phyloP scores from a whole-genome alignment of 192 early-diverging fungal genomes.

The Backusella sp. region DNA sequence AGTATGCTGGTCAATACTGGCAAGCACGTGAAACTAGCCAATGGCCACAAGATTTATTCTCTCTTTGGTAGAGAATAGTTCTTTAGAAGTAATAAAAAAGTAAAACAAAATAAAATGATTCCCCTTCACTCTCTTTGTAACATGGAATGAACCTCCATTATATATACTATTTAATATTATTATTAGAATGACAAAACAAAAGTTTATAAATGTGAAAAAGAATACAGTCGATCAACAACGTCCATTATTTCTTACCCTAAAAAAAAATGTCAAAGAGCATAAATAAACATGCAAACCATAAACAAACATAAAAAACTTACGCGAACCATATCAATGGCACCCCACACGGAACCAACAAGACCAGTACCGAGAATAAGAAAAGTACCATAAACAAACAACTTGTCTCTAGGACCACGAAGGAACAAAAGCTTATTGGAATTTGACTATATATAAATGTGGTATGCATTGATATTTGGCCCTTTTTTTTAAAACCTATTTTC shows the following conservation, averaged over 20 bases:
- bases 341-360: constrained; percentile 29
- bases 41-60: constrained; percentile 38
- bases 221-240: not conserved
- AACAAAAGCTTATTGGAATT: constrained; percentile 31
- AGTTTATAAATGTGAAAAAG: not conserved
- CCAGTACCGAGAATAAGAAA: constrained; percentile 36
- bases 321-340: constrained; percentile 31
- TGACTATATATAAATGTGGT: constrained; percentile 15
- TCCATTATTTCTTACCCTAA: not conserved
- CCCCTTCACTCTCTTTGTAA: not conserved
- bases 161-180: not conserved
- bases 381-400: constrained; percentile 28
- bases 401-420: constrained; percentile 39
- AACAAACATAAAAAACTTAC: constrained; percentile 19
- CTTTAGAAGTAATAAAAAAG: not conserved
- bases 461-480: not conserved
- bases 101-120: not conserved
- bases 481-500: not conserved
- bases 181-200: not conserved
- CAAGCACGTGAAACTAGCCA: constrained; percentile 50
- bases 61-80: constrained; percentile 32
- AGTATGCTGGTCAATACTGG: constrained; percentile 89
- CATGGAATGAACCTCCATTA: no score
- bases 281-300: not conserved
- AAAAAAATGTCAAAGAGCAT: not conserved